Conservation (phyloP, 192 early-diverging fungal genomes). For the Backusella macrospora region DNA sequence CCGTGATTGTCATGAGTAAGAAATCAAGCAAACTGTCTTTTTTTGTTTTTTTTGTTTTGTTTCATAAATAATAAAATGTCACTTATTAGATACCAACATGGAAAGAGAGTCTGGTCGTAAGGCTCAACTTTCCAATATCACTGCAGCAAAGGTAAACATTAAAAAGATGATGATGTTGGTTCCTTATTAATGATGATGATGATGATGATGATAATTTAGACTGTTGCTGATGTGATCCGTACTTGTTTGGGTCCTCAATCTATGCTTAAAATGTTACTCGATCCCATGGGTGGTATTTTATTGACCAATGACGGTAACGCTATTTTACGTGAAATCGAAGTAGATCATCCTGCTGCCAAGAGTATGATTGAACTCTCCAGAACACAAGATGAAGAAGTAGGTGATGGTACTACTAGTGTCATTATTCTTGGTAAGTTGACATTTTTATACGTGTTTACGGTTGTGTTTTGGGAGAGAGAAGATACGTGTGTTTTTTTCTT, state of each 20-base stretch:
- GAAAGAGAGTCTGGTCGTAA: conserved; percentile 95
- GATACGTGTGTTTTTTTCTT: not conserved
- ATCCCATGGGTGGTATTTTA: conserved; percentile 99
- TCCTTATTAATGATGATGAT: not conserved
- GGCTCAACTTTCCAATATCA: conserved; percentile 97
- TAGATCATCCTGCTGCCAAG: conserved; percentile 99
- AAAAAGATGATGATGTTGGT: not conserved
- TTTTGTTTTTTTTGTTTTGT: not conserved
- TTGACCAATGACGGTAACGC: conserved; percentile 99
- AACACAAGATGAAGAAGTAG: conserved; percentile 99
- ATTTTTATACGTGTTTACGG: not conserved
- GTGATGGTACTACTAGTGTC: conserved; percentile 98
- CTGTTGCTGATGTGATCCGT: conserved; percentile 97
- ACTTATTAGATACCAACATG: conserved; percentile 72
- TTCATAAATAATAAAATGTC: not conserved
- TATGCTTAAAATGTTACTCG: conserved; percentile 99
- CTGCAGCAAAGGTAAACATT: conserved; percentile 85
- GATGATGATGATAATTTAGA: conserved; percentile 51
- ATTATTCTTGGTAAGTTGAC: conserved; percentile 88
- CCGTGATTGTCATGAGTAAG: conserved; percentile 88
- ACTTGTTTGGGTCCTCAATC: conserved; percentile 97
- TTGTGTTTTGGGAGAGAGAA: not conserved
- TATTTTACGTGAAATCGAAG: conserved; percentile 97
- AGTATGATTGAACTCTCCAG: conserved; percentile 98
- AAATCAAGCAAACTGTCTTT: not conserved